Percentiles rank a stretch among this genome's conserved stretches.
Evolutionary conservation across 176 grass and related monocot genomes (phyloP).

Genomic region (Rhynchospora pubera): DNA sequence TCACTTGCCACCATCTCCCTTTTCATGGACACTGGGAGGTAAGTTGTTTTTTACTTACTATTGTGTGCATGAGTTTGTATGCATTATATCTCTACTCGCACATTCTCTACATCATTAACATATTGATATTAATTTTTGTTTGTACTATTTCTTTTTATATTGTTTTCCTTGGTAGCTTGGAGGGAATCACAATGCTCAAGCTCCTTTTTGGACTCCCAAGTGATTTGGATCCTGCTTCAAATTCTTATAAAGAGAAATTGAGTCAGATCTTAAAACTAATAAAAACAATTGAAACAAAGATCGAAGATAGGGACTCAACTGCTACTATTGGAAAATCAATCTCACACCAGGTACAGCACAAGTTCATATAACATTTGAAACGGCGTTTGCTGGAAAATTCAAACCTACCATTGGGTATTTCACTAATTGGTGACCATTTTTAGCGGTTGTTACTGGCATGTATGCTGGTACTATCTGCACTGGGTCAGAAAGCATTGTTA

Average conservation of each 20-base stretch:
- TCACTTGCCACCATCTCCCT: constrained; percentile 53
- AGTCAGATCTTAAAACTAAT: constrained; percentile 38
- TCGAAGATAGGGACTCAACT: constrained; percentile 31
- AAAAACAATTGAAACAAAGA: constrained; percentile 44
- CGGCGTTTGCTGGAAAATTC: not conserved
- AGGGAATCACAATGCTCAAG: constrained; percentile 60
- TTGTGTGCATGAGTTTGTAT: not conserved
- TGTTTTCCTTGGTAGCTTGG: constrained; percentile 39
- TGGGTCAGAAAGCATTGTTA: not conserved
- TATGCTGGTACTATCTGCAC: not conserved
- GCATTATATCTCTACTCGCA: not conserved
- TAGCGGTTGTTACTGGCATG: not conserved
- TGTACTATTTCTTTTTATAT: not conserved
- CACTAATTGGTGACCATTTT: not conserved
- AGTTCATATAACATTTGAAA: not conserved
- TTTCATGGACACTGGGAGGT: constrained; percentile 49
- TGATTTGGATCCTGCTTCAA: constrained; percentile 32
- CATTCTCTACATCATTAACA: not conserved
- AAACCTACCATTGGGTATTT: not conserved
- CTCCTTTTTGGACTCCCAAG: constrained; percentile 60
- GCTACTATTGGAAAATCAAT: constrained; percentile 40
- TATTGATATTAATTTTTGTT: not conserved
- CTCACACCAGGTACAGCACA: constrained; percentile 40
- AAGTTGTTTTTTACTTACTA: constrained; percentile 14
- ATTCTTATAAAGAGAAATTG: constrained; percentile 42